Evolutionary conservation across 176 grass and related monocot genomes (phyloP).

Genomic region (Dactylis glomerata): DNA sequence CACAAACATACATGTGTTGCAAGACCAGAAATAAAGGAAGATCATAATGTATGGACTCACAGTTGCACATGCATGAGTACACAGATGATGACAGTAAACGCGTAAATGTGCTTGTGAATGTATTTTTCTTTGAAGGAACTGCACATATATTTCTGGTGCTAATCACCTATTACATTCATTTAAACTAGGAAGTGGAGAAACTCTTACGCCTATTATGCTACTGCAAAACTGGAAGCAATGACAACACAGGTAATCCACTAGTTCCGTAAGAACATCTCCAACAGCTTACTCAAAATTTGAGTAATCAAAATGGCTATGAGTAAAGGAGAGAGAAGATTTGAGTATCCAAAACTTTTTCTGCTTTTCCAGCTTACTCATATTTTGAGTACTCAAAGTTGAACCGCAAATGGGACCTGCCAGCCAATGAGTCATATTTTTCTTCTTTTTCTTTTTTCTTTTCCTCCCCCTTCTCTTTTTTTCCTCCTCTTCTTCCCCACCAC

Average conservation of each 20-base stretch:
- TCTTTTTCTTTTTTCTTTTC: too few relatives aligned
- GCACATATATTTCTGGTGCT: not conserved
- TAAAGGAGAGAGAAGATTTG: too few relatives aligned
- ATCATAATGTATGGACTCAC: not conserved
- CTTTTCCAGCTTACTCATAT: too few relatives aligned
- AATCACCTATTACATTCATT: not conserved
- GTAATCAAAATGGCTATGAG: too few relatives aligned
- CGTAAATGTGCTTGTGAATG: not conserved
- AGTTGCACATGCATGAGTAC: conserved; percentile 21
- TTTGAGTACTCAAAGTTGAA: too few relatives aligned
- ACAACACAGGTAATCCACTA: conserved; percentile 1
- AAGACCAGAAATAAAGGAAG: conserved; percentile 20
- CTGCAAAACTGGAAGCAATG: not conserved
- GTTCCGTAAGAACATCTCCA: too few relatives aligned
- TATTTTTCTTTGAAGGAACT: not conserved
- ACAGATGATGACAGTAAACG: not conserved
- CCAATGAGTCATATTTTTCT: too few relatives aligned
- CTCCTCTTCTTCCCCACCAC: too few relatives aligned
- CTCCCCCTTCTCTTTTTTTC: too few relatives aligned
- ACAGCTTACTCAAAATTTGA: too few relatives aligned
- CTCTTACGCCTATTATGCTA: conserved; percentile 6
- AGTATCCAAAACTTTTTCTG: too few relatives aligned
- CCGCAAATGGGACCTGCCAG: too few relatives aligned
- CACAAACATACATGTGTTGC: not conserved
- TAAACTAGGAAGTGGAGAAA: conserved; percentile 16